A percentile compares a stretch with the other conserved stretches of the same genome.
phyloP scores from a whole-genome alignment of 108 stramenopile genomes.

The Aurantiochytrium sp. region DNA sequence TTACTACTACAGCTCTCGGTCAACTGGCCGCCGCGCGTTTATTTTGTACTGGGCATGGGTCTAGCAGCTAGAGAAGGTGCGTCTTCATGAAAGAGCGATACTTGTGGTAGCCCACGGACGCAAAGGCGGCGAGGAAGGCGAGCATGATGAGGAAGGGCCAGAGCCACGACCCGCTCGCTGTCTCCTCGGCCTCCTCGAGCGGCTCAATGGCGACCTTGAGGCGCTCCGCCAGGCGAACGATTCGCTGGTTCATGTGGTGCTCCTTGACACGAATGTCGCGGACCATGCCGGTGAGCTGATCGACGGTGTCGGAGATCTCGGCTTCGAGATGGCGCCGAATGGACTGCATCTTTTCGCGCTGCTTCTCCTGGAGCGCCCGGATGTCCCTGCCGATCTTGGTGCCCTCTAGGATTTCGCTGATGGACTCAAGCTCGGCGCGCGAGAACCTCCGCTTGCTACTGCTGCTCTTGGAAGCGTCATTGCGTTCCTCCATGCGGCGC shows the following conservation, averaged over 20 bases:
- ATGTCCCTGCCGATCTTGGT: not conserved
- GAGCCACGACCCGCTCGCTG: not conserved
- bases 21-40: too few relatives aligned
- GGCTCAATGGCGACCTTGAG: not conserved
- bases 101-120: not conserved
- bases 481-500: not conserved
- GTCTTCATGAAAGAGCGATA: conserved; percentile 3
- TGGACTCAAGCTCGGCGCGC: not conserved
- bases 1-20: not conserved
- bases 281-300: not conserved
- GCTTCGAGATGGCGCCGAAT: not conserved
- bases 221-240: not conserved
- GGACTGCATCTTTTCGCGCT: not conserved
- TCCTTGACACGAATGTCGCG: not conserved
- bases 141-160: conserved; percentile 8
- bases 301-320: conserved; percentile 1
- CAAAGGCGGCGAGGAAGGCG: not conserved
- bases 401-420: not conserved
- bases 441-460: not conserved
- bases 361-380: not conserved
- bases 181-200: conserved; percentile 2
- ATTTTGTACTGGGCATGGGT: too few relatives aligned
- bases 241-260: conserved; percentile 12
- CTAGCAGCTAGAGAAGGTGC: not conserved
- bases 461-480: not conserved